Conservation (phyloP, 2,329 filamentous ascomycete genomes). For the Apiospora hydei region DNA sequence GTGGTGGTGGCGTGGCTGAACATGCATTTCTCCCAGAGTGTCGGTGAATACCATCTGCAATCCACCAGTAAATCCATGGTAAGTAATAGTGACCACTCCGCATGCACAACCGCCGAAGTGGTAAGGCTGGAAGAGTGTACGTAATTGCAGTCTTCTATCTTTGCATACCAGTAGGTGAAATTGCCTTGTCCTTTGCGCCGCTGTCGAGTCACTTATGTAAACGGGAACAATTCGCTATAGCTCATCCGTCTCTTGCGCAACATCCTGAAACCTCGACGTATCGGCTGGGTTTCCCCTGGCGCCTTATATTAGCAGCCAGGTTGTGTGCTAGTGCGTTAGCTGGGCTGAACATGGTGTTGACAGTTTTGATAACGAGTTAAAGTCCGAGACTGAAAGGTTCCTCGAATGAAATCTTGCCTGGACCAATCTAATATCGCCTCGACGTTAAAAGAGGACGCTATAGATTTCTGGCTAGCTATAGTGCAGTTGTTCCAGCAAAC, state of each 20-base stretch:
- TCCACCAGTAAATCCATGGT: not conserved
- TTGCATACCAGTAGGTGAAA: not conserved
- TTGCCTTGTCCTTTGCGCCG: not conserved
- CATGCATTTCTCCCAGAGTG: not conserved
- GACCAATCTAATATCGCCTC: not conserved
- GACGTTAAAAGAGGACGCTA: not conserved
- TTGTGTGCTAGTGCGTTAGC: not conserved
- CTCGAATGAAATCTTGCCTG: not conserved
- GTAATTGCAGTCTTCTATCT: not conserved
- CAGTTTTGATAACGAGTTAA: not conserved
- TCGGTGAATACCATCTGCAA: slow-evolving; percentile 1
- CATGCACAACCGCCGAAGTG: too few species aligned
- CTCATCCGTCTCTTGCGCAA: not conserved
- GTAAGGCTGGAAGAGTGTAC: slow-evolving; percentile 7
- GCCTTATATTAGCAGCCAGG: not conserved
- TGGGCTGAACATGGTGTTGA: not conserved
- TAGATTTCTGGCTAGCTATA: not conserved
- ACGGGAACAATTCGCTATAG: not conserved
- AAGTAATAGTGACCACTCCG: not conserved
- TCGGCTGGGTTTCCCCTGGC: not conserved
- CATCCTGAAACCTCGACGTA: not conserved
- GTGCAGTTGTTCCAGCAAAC: not conserved
- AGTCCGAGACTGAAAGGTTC: not conserved
- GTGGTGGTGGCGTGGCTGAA: slow-evolving; percentile 6
- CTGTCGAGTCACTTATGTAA: not conserved